Evolutionary conservation across 1,139 yeast species (phyloP).

Genomic region (Taiozyma onychis): DNA sequence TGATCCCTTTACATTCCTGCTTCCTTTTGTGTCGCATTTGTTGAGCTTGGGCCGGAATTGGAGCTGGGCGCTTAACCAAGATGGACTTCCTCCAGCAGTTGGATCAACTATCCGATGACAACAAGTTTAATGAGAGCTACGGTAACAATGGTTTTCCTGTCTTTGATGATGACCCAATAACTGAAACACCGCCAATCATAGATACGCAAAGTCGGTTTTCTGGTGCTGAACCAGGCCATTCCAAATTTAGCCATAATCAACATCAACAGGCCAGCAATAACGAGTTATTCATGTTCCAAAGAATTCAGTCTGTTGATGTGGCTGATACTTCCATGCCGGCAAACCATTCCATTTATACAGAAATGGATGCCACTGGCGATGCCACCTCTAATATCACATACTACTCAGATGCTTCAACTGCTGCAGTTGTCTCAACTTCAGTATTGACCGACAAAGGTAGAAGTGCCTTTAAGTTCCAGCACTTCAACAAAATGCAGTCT

Average conservation of each 20-base stretch:
- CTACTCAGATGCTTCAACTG: neutral
- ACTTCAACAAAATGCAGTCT: slow-evolving; percentile 47
- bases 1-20: neutral
- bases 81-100: slow-evolving; percentile 13
- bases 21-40: neutral
- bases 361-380: neutral
- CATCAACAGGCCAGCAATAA: neutral
- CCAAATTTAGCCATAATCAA: neutral
- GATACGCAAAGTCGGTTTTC: neutral
- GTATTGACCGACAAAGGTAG: slow-evolving; percentile 27
- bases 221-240: neutral
- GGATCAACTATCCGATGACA: slow-evolving; percentile 12
- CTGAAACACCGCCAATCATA: neutral
- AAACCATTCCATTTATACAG: slow-evolving; percentile 2
- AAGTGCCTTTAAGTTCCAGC: slow-evolving; percentile 30
- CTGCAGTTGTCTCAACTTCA: slow-evolving; percentile 8
- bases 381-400: slow-evolving; percentile 7
- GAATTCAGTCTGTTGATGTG: slow-evolving; percentile 5
- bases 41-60: neutral
- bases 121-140: neutral
- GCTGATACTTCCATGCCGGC: neutral
- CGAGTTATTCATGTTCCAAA: neutral
- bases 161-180: neutral
- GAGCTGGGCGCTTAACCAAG: slow-evolving; percentile 1
- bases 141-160: neutral